Evolutionary conservation across 805 yeast species (phyloP).

Genomic region (Metschnikowia cubensis): DNA sequence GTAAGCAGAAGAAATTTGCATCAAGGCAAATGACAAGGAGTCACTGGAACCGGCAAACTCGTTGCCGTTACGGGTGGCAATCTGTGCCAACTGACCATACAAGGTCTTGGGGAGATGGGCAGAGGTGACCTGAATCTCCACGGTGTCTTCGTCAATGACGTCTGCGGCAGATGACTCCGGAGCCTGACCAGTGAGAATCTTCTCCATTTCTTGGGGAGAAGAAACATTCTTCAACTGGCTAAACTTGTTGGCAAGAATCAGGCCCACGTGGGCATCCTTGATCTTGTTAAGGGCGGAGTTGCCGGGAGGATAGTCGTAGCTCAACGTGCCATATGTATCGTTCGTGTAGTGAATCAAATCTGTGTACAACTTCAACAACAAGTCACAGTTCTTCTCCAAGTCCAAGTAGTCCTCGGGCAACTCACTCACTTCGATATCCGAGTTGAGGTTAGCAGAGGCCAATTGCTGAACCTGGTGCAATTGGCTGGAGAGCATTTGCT

Average conservation of each 20-base stretch:
- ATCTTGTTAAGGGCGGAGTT: conserved; percentile 46
- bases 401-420: conserved; percentile 69
- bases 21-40: conserved; percentile 51
- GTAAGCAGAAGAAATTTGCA: conserved; percentile 53
- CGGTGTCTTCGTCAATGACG: conserved; percentile 16
- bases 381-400: conserved; percentile 65
- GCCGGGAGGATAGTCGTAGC: conserved; percentile 79
- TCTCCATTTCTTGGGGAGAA: conserved; percentile 64
- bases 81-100: conserved; percentile 62
- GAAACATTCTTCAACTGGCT: conserved; percentile 59
- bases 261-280: conserved; percentile 63
- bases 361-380: conserved; percentile 56
- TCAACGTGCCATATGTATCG: conserved; percentile 65
- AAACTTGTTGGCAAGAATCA: conserved; percentile 51
- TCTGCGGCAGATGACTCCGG: conserved; percentile 8
- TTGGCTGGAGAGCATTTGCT: conserved; percentile 56
- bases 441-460: conserved; percentile 25
- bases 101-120: conserved; percentile 61
- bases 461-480: conserved; percentile 50
- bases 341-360: conserved; percentile 40
- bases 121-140: conserved; percentile 29
- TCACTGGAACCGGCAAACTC: conserved; percentile 42
- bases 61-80: conserved; percentile 47
- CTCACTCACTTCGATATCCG: conserved; percentile 61
- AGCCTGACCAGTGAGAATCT: conserved; percentile 41